A percentile compares a stretch with the other conserved stretches of the same genome.
Evolutionary conservation across 2,329 filamentous ascomycete genomes (phyloP).

Genomic region (Penicillium fuscoglaucum): DNA sequence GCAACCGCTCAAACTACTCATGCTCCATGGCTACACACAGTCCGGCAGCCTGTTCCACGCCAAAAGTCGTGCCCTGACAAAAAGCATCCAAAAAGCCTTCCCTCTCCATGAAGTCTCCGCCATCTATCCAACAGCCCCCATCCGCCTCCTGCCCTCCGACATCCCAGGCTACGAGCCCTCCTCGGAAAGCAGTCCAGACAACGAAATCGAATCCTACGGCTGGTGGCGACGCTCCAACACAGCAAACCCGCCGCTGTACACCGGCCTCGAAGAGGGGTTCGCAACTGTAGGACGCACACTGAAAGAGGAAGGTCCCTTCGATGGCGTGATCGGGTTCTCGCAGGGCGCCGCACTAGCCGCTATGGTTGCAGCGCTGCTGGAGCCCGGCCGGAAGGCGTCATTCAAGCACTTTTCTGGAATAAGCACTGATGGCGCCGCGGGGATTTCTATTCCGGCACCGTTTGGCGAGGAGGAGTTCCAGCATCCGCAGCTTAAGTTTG

Average conservation of each 20-base stretch:
- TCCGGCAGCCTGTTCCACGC: constrained; percentile 79
- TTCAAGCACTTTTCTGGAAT: constrained; percentile 47
- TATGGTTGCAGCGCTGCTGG: constrained; percentile 71
- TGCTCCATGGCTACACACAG: constrained; percentile 89
- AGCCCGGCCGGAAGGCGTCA: constrained; percentile 50
- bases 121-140: constrained; percentile 69
- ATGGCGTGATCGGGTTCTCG: constrained; percentile 79
- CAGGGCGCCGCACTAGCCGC: constrained; percentile 74
- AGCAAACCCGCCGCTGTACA: constrained; percentile 65
- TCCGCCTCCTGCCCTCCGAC: constrained; percentile 62
- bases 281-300: constrained; percentile 62
- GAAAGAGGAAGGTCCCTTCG: constrained; percentile 64
- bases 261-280: constrained; percentile 69
- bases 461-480: constrained; percentile 43
- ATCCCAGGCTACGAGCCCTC: constrained; percentile 66
- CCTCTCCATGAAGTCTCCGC: constrained; percentile 60
- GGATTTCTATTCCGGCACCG: constrained; percentile 54
- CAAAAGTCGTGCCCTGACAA: constrained; percentile 85
- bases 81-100: constrained; percentile 74
- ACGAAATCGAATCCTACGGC: constrained; percentile 68
- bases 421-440: constrained; percentile 19
- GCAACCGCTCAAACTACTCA: constrained; percentile 63
- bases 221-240: constrained; percentile 74
- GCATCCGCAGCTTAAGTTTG: constrained; percentile 66
- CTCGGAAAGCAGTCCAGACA: constrained; percentile 46